phyloP scores from a whole-genome alignment of 2,329 filamentous ascomycete genomes.

The Zasmidium cellare region DNA sequence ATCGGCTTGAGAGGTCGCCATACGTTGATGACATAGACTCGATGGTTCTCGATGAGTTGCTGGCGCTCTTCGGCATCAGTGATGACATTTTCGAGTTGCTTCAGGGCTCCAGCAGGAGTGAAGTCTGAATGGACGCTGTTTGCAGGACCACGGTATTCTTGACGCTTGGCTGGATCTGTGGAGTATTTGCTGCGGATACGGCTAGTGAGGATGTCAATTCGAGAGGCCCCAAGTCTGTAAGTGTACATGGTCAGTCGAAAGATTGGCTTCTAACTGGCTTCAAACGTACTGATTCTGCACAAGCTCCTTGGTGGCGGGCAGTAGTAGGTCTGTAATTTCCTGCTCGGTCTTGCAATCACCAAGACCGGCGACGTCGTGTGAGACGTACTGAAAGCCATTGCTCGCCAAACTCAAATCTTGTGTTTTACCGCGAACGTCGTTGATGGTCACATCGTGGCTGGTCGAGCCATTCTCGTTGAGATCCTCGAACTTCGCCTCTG shows the following conservation, averaged over 20 bases:
- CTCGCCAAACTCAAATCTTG: conserved; percentile 17
- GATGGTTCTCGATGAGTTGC: neutral
- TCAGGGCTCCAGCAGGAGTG: neutral
- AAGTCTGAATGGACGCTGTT: conserved; percentile 6
- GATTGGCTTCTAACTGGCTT: too few relatives aligned
- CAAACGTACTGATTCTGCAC: conserved; percentile 3
- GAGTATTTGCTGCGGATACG: conserved; percentile 1
- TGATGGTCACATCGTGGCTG: conserved; percentile 4
- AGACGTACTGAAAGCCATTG: conserved; percentile 27
- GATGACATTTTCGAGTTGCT: neutral
- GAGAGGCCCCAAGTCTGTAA: conserved; percentile 7
- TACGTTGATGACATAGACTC: conserved; percentile 10
- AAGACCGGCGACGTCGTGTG: conserved; percentile 14
- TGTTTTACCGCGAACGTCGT: conserved; percentile 20
- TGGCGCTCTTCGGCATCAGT: neutral
- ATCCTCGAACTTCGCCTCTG: neutral
- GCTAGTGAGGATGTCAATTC: neutral
- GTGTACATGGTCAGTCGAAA: too few relatives aligned
- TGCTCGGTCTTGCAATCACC: conserved; percentile 20
- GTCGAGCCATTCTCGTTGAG: neutral
- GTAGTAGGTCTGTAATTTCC: conserved; percentile 9
- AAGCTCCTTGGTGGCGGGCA: conserved; percentile 3
- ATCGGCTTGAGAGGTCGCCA: conserved; percentile 13
- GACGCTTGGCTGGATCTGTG: conserved; percentile 1
- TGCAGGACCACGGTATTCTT: conserved; percentile 1